Percentiles rank a stretch among this genome's conserved stretches.
phyloP scores from a whole-genome alignment of 2,329 filamentous ascomycete species.

The Trichoderma afroharzianum region DNA sequence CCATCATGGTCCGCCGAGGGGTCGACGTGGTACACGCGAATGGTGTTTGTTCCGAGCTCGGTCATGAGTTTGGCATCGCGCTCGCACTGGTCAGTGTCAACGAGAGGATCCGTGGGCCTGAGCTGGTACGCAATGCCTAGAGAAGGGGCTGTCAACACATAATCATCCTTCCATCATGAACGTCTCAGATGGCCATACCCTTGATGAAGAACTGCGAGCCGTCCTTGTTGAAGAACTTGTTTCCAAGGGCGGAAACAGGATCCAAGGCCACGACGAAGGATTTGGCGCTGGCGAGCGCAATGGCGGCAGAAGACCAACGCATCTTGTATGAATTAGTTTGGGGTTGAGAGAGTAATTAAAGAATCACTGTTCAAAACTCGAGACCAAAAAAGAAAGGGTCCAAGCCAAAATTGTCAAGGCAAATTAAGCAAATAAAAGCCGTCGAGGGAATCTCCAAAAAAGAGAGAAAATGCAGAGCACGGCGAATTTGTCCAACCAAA shows the following conservation, averaged over 20 bases:
- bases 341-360: not conserved
- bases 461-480: not conserved
- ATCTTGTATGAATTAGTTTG: constrained; percentile 27
- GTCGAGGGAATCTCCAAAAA: not conserved
- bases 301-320: constrained; percentile 35
- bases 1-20: constrained; percentile 64
- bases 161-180: not conserved
- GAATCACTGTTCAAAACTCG: constrained; percentile 5
- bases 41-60: constrained; percentile 74
- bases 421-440: not conserved
- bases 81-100: constrained; percentile 71
- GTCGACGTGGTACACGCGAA: constrained; percentile 87
- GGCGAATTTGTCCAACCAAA: not conserved
- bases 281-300: constrained; percentile 34
- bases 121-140: constrained; percentile 71
- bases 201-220: constrained; percentile 83
- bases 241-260: constrained; percentile 57
- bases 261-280: constrained; percentile 40
- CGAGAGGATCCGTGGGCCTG: constrained; percentile 65
- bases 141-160: not conserved
- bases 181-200: constrained; percentile 47
- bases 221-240: constrained; percentile 81
- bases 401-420: not conserved
- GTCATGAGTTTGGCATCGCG: constrained; percentile 76
- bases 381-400: not conserved